Base-by-base conservation (phyloP, 208 protist species). In the Trypanosoma platydactyli region DNA sequence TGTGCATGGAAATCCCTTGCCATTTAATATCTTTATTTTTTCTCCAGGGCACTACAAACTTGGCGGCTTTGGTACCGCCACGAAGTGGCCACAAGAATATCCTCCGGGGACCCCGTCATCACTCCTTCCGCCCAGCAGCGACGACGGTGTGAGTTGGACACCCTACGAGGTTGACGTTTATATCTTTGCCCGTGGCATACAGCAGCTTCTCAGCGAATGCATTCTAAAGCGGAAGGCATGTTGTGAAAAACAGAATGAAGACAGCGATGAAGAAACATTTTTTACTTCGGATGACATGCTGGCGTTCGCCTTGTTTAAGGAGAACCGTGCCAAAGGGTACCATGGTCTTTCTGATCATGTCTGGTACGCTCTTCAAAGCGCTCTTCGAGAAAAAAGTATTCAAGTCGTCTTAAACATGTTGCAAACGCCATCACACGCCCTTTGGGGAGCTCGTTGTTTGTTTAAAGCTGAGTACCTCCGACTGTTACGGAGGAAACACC, bases 1-100 rank as follows among this genome's bases (percentile, higher is more conserved):
- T 51, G 53, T 88, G n/a, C 85, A 91, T 53, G 85, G 85, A 24
- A 80, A 68, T 59, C 81, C 85, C 5, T 51, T 84, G 3, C 75
- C 73, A 1, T 69, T 65, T 52, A 86, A 79, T 48, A 48, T 88
- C 44, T 88, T 81, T 61, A 67, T 75, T 9, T 57, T 70, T 41
- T 38, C 27, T 20, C 12, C 20, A 29, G n/a, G 53, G 22, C 68
- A 70, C 52, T 78, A 75, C 46, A 88, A 88, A 66, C 73, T 84
- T 62, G 56, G 58, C 25, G 81, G 80, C 77, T 88, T 91, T 64
- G 85, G 85, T 45, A 69, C 40, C 42, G 69, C 81, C 13, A 61
- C 67, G 11, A 75, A 74, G 24, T 50, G 27, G 5, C 68, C 75
- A 0, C 56, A 62, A 9, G 9, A 35, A 13, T 83, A 86, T 50